Conservation (phyloP, 2,329 filamentous ascomycete genomes). For the Harringtonia aguacate region DNA sequence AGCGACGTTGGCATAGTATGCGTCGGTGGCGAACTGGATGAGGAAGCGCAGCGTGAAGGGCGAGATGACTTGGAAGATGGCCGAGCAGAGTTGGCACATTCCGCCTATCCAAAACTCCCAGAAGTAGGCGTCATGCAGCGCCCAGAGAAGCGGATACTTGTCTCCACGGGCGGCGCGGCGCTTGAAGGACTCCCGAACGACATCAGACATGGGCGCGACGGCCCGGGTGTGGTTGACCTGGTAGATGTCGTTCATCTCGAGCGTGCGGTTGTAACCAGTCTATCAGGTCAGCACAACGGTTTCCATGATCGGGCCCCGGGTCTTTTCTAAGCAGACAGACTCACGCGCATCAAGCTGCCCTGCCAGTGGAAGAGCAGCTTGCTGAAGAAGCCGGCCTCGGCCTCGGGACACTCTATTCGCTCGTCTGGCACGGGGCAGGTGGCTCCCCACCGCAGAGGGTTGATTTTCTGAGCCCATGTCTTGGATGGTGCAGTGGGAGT, state of each 20-base stretch:
- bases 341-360: constrained; percentile 69
- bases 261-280: constrained; percentile 73
- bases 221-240: constrained; percentile 71
- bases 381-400: constrained; percentile 65
- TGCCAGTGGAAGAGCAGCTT: constrained; percentile 82
- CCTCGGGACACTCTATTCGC: constrained; percentile 51
- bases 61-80: constrained; percentile 67
- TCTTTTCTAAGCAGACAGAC: constrained; percentile 20
- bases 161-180: constrained; percentile 56
- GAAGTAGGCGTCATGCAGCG: constrained; percentile 78
- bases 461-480: constrained; percentile 53
- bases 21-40: constrained; percentile 73
- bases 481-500: constrained; percentile 21
- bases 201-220: constrained; percentile 57
- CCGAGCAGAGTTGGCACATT: constrained; percentile 61
- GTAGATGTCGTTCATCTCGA: constrained; percentile 84
- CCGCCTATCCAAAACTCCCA: constrained; percentile 79
- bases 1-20: constrained; percentile 53
- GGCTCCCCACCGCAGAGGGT: constrained; percentile 50
- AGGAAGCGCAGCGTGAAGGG: constrained; percentile 80
- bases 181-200: constrained; percentile 58
- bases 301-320: background rate
- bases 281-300: constrained; percentile 21
- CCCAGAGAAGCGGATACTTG: constrained; percentile 65
- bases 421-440: constrained; percentile 45